Evolutionary conservation across 2,329 filamentous ascomycete genomes (phyloP).

Genomic region (Fusarium protoensiforme): DNA sequence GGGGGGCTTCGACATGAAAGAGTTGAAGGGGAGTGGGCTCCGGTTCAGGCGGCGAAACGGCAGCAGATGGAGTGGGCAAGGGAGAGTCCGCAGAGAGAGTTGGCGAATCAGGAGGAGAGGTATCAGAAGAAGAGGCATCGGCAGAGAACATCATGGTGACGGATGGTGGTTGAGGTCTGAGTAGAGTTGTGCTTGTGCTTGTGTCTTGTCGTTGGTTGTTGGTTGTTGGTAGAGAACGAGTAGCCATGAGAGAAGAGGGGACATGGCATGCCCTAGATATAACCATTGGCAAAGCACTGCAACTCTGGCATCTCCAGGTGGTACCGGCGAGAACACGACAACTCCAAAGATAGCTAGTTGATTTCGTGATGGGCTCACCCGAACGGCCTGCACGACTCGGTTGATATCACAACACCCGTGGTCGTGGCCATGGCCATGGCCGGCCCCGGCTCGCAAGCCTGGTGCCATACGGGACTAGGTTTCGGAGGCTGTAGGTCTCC

Average conservation of each 20-base stretch:
- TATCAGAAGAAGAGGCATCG: neutral
- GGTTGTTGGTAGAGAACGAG: neutral
- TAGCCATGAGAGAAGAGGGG: neutral
- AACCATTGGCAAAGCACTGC: neutral
- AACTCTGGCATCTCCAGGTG: neutral
- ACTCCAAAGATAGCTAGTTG: neutral
- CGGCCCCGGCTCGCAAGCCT: neutral
- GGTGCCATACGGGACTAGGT: constrained; percentile 4
- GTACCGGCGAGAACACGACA: neutral
- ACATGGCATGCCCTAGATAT: constrained; percentile 6
- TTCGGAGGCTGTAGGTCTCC: constrained; percentile 25
- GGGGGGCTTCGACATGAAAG: constrained; percentile 32
- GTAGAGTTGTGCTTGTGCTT: neutral
- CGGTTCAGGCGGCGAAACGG: neutral
- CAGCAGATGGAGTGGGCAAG: neutral
- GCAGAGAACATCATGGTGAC: constrained; percentile 5
- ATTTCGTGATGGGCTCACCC: neutral
- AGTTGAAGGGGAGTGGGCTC: constrained; percentile 23
- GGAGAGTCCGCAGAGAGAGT: constrained; percentile 1
- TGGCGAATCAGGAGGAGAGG: neutral
- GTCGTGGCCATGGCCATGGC: neutral
- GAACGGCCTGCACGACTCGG: neutral
- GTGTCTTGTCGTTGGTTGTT: neutral
- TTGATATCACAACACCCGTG: neutral
- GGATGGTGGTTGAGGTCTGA: neutral